These are phyloP conservation scores for Dissophora globulifera DNA, from an alignment of 192 early-diverging fungal genomes.

Conservation along the genomic window DNA sequence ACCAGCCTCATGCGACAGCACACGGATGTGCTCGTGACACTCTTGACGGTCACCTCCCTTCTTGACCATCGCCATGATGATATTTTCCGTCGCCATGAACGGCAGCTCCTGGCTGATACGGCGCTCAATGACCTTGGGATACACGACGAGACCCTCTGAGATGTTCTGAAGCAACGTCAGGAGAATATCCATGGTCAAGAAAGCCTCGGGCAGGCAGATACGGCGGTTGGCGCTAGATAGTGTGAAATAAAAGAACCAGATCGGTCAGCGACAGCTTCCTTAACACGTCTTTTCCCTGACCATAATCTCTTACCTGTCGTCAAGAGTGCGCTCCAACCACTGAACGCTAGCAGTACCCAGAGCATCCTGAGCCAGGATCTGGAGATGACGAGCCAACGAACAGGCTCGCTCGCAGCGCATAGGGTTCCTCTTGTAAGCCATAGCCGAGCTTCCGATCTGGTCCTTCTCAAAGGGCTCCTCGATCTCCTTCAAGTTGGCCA, in stretches of 20 bases:
- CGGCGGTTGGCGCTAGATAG: slow-evolving; percentile 94
- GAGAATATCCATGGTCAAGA: slow-evolving; percentile 97
- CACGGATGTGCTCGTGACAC: slow-evolving; percentile 97
- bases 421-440: slow-evolving; percentile 99
- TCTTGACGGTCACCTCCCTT: slow-evolving; percentile 94
- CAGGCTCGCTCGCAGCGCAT: slow-evolving; percentile 99
- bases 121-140: slow-evolving; percentile 92
- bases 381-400: slow-evolving; percentile 93
- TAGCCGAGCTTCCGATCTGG: slow-evolving; percentile 97
- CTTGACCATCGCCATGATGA: slow-evolving; percentile 99
- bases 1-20: slow-evolving; percentile 93
- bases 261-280: no score
- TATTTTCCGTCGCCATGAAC: slow-evolving; percentile 99
- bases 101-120: slow-evolving; percentile 95
- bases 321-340: slow-evolving; percentile 98
- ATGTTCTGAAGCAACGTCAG: slow-evolving; percentile 95
- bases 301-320: slow-evolving; percentile 72
- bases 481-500: slow-evolving; percentile 97
- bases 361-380: slow-evolving; percentile 88
- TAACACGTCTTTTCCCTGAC: neutral
- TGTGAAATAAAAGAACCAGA: no score
- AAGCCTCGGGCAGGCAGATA: slow-evolving; percentile 95
- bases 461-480: slow-evolving; percentile 99
- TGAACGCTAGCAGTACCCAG: slow-evolving; percentile 92
- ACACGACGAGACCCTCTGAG: slow-evolving; percentile 96